Percentiles rank a stretch among this genome's conserved stretches.
phyloP scores from a whole-genome alignment of 179 eudicot species.

The Dionaea muscipula region DNA sequence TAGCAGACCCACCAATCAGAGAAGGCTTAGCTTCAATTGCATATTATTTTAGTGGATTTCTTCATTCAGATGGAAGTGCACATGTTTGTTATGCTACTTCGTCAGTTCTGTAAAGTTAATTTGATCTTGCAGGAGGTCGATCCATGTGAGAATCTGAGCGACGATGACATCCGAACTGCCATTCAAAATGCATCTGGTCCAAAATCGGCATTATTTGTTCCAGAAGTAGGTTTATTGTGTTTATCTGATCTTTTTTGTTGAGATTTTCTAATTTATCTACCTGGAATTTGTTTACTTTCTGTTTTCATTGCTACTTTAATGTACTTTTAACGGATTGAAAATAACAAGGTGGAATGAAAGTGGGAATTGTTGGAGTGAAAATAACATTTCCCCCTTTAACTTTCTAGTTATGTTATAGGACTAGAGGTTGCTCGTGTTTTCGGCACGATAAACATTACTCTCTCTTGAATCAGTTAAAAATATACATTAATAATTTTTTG shows the following conservation, averaged over 20 bases:
- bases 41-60: neutral
- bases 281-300: neutral
- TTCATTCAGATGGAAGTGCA: neutral
- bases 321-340: no score
- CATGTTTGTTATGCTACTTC: neutral
- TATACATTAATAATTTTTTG: no score
- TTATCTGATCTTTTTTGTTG: conserved; percentile 5
- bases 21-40: no score
- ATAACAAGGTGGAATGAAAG: no score
- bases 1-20: no score
- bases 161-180: conserved; percentile 76
- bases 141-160: conserved; percentile 75
- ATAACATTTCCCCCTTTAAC: no score
- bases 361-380: no score
- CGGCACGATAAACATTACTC: no score
- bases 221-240: conserved; percentile 40
- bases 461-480: no score
- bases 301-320: no score
- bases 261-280: neutral
- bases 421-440: no score
- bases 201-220: conserved; percentile 62
- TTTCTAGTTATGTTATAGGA: no score
- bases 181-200: conserved; percentile 83
- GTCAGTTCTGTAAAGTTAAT: neutral
- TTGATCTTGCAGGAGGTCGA: conserved; percentile 51